phyloP scores from a whole-genome alignment of 768 basidiomycete genomes.

The Phylloporus arenicola region DNA sequence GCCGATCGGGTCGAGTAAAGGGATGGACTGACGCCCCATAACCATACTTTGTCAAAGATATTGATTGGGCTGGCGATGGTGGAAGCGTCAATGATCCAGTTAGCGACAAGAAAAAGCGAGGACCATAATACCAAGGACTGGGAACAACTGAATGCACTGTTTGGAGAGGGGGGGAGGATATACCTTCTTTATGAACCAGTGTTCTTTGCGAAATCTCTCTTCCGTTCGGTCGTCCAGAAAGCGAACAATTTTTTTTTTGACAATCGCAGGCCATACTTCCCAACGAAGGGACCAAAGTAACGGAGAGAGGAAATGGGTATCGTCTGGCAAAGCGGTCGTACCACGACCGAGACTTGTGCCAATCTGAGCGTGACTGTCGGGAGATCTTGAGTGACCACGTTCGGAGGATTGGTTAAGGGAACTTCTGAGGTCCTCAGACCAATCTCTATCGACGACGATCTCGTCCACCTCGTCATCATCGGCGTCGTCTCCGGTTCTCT shows the following conservation, averaged over 20 bases:
- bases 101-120: slow-evolving; percentile 56
- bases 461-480: slow-evolving; percentile 52
- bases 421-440: slow-evolving; percentile 56
- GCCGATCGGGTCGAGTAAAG: slow-evolving; percentile 2
- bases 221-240: slow-evolving; percentile 60
- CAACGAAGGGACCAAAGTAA: slow-evolving; percentile 46
- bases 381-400: slow-evolving; percentile 45
- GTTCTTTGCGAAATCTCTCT: slow-evolving; percentile 52
- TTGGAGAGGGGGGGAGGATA: neutral
- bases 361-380: slow-evolving; percentile 35
- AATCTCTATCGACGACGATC: slow-evolving; percentile 69
- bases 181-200: slow-evolving; percentile 66
- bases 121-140: slow-evolving; percentile 58
- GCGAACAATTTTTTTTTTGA: slow-evolving; percentile 53
- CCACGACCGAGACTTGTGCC: slow-evolving; percentile 35
- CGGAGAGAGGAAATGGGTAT: slow-evolving; percentile 30
- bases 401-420: slow-evolving; percentile 51
- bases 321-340: slow-evolving; percentile 32
- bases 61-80: slow-evolving; percentile 43
- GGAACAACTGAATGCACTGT: slow-evolving; percentile 1
- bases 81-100: slow-evolving; percentile 60
- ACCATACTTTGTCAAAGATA: slow-evolving; percentile 54
- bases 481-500: slow-evolving; percentile 27
- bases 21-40: slow-evolving; percentile 44
- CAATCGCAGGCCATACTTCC: slow-evolving; percentile 49